A percentile compares a stretch with the other conserved stretches of the same genome.
Evolutionary conservation across 2,329 filamentous ascomycete genomes (phyloP).

Genomic region (Colletotrichum caudatum): DNA sequence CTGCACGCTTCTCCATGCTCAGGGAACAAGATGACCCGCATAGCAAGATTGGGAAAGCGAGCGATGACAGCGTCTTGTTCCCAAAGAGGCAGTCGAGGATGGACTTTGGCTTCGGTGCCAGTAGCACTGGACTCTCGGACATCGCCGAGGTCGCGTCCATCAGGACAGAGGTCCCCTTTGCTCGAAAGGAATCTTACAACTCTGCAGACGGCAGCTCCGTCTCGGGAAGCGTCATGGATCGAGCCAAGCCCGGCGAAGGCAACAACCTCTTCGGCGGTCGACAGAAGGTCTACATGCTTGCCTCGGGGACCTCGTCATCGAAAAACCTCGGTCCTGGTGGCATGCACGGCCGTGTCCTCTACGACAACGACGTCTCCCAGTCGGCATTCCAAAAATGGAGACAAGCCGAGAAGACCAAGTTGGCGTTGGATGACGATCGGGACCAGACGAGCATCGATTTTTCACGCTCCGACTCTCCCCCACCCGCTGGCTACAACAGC

Average conservation of each 20-base stretch:
- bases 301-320: slow-evolving; percentile 61
- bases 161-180: slow-evolving; percentile 67
- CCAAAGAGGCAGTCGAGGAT: slow-evolving; percentile 83
- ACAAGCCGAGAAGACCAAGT: slow-evolving; percentile 68
- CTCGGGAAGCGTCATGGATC: slow-evolving; percentile 81
- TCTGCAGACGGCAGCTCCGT: slow-evolving; percentile 75
- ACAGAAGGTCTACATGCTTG: slow-evolving; percentile 94
- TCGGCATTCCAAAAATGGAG: slow-evolving; percentile 87
- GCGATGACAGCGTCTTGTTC: slow-evolving; percentile 91
- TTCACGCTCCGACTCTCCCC: slow-evolving; percentile 65
- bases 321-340: slow-evolving; percentile 57
- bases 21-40: slow-evolving; percentile 92
- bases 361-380: slow-evolving; percentile 86
- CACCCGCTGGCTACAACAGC: slow-evolving; percentile 73
- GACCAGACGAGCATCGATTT: slow-evolving; percentile 49
- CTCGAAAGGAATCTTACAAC: slow-evolving; percentile 73
- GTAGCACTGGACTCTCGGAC: slow-evolving; percentile 70
- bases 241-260: slow-evolving; percentile 85
- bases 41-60: slow-evolving; percentile 91
- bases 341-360: slow-evolving; percentile 77
- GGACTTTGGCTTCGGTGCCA: slow-evolving; percentile 71
- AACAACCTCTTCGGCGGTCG: slow-evolving; percentile 95
- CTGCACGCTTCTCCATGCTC: slow-evolving; percentile 96
- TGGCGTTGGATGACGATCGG: slow-evolving; percentile 54
- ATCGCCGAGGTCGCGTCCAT: slow-evolving; percentile 94